These are phyloP conservation scores for Chalciporus sphaerocephalus DNA, from an alignment of 768 basidiomycete species.

Conservation along the genomic window DNA sequence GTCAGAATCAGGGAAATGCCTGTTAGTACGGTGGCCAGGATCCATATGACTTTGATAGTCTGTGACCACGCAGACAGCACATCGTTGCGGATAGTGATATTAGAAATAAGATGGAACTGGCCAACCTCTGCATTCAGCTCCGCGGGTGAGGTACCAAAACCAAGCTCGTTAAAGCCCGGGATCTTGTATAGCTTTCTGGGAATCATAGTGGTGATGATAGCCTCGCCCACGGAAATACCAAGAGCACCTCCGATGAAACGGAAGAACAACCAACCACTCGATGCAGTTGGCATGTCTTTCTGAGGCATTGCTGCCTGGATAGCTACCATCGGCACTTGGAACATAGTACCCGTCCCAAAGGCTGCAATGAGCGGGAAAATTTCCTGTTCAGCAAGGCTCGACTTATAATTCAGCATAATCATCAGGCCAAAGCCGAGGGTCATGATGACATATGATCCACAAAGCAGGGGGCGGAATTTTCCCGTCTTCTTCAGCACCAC, in stretches of 20 bases:
- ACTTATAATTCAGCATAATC: slow-evolving; percentile 56
- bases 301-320: slow-evolving; percentile 86
- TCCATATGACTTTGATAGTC: slow-evolving; percentile 61
- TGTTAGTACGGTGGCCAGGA: slow-evolving; percentile 56
- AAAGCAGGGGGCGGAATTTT: slow-evolving; percentile 58
- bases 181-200: slow-evolving; percentile 32
- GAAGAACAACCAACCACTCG: slow-evolving; percentile 65
- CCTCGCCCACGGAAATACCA: slow-evolving; percentile 69
- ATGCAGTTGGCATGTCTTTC: slow-evolving; percentile 82
- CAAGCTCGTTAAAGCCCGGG: slow-evolving; percentile 26
- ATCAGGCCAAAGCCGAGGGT: slow-evolving; percentile 68
- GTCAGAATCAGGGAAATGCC: slow-evolving; percentile 49
- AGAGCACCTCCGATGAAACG: slow-evolving; percentile 76
- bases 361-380: slow-evolving; percentile 65
- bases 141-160: slow-evolving; percentile 36
- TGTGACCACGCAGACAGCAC: slow-evolving; percentile 60
- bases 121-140: slow-evolving; percentile 45
- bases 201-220: slow-evolving; percentile 59
- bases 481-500: slow-evolving; percentile 53
- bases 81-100: slow-evolving; percentile 43
- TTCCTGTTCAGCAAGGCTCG: slow-evolving; percentile 54
- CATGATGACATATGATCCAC: slow-evolving; percentile 53
- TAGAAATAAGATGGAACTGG: slow-evolving; percentile 35
- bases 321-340: slow-evolving; percentile 65
- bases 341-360: slow-evolving; percentile 60